These are phyloP conservation scores for Fusarium continuum DNA, from an alignment of 2,329 filamentous ascomycete species.

Conservation along the genomic window DNA sequence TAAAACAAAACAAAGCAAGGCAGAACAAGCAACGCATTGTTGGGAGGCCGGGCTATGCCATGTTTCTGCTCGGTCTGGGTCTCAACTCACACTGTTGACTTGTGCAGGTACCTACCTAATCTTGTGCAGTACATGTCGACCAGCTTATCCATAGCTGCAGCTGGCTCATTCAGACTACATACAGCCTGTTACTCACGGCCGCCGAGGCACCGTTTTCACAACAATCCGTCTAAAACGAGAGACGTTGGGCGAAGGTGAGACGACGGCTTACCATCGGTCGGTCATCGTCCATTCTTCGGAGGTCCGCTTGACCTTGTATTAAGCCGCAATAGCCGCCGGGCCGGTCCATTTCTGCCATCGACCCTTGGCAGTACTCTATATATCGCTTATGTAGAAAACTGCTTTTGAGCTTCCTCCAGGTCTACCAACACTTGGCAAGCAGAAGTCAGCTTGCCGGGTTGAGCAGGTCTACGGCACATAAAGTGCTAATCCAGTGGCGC, in stretches of 20 bases:
- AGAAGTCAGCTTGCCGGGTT: background rate
- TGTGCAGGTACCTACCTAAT: background rate
- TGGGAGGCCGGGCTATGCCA: background rate
- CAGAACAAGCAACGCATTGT: background rate
- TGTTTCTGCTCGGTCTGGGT: background rate
- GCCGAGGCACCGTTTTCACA: slow-evolving; percentile 22
- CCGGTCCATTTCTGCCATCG: slow-evolving; percentile 38
- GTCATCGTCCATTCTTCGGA: slow-evolving; percentile 29
- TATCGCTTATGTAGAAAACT: slow-evolving; percentile 3
- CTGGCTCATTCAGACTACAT: background rate
- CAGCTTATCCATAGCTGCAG: background rate
- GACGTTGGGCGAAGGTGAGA: slow-evolving; percentile 17
- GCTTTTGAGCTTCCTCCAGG: background rate
- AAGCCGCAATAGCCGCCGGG: slow-evolving; percentile 45
- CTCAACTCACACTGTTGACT: background rate
- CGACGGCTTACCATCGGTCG: slow-evolving; percentile 36
- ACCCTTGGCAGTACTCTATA: slow-evolving; percentile 19
- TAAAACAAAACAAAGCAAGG: slow-evolving; percentile 8
- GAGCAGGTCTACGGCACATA: slow-evolving; percentile 18
- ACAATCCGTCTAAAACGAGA: slow-evolving; percentile 7
- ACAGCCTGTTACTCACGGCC: slow-evolving; percentile 3
- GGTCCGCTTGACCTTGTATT: slow-evolving; percentile 23
- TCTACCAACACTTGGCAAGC: background rate
- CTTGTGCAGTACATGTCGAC: background rate
- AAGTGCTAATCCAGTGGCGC: background rate